phyloP scores from a whole-genome alignment of 345 rosid species.

The Eucalyptus fibrosa region DNA sequence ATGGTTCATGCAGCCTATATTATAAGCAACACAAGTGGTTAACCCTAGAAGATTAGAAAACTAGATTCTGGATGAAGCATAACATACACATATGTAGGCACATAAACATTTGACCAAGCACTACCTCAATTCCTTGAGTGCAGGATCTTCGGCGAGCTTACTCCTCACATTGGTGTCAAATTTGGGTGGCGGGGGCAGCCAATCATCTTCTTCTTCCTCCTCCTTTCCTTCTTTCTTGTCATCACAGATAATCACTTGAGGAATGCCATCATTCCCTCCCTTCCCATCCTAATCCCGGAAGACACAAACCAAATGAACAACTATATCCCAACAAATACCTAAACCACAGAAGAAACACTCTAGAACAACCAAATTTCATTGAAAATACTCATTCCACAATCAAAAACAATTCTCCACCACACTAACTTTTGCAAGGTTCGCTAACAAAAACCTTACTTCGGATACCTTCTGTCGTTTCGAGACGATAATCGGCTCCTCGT shows the following conservation, averaged over 20 bases:
- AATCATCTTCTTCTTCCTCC: not conserved
- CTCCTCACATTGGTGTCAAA: not conserved
- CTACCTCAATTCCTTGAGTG: conserved; percentile 5
- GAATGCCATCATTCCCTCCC: not conserved
- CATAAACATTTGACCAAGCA: not conserved
- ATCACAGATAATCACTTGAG: not conserved
- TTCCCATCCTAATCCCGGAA: not conserved
- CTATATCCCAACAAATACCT: not conserved
- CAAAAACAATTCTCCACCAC: not conserved
- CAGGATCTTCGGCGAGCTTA: not conserved
- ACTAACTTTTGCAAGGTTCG: not conserved
- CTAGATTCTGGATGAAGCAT: not conserved
- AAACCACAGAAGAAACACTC: not conserved
- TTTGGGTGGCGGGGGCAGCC: conserved; percentile 4
- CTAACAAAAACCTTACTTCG: not conserved
- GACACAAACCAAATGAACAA: not conserved
- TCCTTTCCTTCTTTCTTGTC: not conserved
- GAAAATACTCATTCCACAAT: not conserved
- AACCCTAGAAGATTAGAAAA: not conserved
- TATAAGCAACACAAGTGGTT: not conserved
- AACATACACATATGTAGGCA: not conserved
- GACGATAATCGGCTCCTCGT: not conserved
- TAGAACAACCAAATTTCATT: not conserved
- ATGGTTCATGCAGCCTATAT: not conserved
- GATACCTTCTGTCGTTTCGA: not conserved